Conservation (phyloP, 2,329 filamentous ascomycete genomes). For the Clonostachys rosea region DNA sequence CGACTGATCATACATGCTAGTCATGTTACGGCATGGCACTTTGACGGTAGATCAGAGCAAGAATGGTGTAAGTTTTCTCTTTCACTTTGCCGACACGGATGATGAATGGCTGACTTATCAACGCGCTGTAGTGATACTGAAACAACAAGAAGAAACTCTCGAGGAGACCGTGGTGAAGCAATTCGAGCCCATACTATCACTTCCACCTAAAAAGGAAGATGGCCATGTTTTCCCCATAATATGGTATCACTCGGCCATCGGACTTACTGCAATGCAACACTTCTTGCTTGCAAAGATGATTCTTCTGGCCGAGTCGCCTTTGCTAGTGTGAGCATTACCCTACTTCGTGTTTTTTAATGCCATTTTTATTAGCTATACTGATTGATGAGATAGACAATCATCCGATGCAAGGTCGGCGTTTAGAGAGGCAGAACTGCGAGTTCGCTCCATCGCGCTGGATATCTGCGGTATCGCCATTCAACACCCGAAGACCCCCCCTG, state of each 20-base stretch:
- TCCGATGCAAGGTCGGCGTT: no score
- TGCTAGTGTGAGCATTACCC: no score
- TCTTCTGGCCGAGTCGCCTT: conserved; percentile 22
- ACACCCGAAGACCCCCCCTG: conserved; percentile 27
- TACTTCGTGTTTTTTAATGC: no score
- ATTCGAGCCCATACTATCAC: conserved; percentile 25
- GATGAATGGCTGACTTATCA: no score
- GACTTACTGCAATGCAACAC: conserved; percentile 32
- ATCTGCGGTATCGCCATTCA: conserved; percentile 33
- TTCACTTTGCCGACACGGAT: no score
- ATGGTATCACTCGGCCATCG: conserved; percentile 30
- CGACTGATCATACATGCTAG: no score
- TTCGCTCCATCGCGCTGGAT: conserved; percentile 27
- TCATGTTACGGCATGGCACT: no score
- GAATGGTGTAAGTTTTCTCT: no score
- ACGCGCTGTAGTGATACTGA: no score
- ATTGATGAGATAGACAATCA: no score
- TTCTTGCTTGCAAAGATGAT: conserved; percentile 31
- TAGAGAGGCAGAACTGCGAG: conserved; percentile 21
- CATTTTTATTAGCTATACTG: no score
- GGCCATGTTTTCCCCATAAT: conserved; percentile 32
- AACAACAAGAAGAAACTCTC: conserved; percentile 5
- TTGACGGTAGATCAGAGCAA: no score
- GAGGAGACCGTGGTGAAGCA: conserved; percentile 21
- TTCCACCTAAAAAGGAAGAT: conserved; percentile 22